Base-by-base conservation (phyloP, 2,329 filamentous ascomycete species). In the Trichoderma pleuroti region DNA sequence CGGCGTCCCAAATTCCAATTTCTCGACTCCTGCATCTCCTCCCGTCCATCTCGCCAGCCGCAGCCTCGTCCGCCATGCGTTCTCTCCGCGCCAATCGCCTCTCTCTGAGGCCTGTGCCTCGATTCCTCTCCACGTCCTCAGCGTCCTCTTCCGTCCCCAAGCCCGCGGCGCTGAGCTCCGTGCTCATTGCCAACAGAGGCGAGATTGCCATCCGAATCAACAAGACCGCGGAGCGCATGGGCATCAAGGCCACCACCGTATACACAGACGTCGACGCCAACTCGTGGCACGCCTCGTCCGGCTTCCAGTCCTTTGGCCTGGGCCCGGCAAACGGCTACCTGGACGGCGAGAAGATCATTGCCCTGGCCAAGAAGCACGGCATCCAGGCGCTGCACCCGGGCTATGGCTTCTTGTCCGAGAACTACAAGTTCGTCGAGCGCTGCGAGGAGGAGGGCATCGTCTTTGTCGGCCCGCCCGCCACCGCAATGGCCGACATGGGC, bases 151-250 rank as follows among this genome's bases (percentile, higher is more conserved):
- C 78, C 12, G 68, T 79, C n/a, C 77, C 81, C 64, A 78, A 77
- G 68, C 72, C 76, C 14, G 85, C 83, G 16, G 86, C 88, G 34
- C 88, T 91, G 74, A 90, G 89, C 69, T 97, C 94, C 10, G 92
- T 98, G 54, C 87, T 99, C 28, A 98, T 99, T 79, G 96, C 96
- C 68, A 99, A 99, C 80, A 91, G 96, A 76, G 96, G 96, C 76
- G 96, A 99, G 82, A 99, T 99, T 76, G 96, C 96, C 63, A 86
- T 99, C 79, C 92, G 96, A 75, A 96, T 99, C 75, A 92, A 94
- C 74, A 89, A 91, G 74, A 99, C 96, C 26, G 96, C 96, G 39
- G 87, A 92, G 64, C 89, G 92, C 73, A 92, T 97, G 78, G 95
- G 96, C 71, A 97, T 99, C 78, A 90, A 91, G 73, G 97, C 95